phyloP scores from a whole-genome alignment of 306 rosid genomes.

The Carpinus fangiana region DNA sequence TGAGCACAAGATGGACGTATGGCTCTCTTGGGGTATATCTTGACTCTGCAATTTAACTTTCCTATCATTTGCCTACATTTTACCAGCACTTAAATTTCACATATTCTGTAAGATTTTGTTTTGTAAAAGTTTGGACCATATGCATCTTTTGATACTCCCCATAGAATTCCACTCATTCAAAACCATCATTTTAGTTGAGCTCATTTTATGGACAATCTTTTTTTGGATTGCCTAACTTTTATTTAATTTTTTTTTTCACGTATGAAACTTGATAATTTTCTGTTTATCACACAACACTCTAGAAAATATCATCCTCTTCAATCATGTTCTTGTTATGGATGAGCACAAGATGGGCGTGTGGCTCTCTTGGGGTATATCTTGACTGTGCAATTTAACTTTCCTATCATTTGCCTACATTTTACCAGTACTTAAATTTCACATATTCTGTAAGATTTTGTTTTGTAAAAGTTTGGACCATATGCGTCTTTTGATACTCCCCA shows the following conservation, averaged over 20 bases:
- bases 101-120: neutral
- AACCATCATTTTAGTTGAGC: neutral
- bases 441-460: neutral
- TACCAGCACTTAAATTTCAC: too few relatives aligned
- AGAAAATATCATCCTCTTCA: neutral
- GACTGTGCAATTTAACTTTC: neutral
- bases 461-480: neutral
- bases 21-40: neutral
- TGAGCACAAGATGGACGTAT: neutral
- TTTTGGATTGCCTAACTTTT: neutral
- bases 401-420: neutral
- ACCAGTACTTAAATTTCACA: too few relatives aligned
- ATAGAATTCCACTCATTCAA: neutral
- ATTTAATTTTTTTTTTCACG: neutral
- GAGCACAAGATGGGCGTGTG: neutral
- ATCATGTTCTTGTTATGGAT: neutral
- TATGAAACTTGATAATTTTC: neutral
- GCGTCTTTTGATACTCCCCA: neutral
- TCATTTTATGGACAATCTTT: neutral
- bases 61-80: neutral
- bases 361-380: neutral
- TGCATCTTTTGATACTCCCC: neutral
- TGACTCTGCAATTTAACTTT: neutral
- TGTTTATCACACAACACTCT: neutral
- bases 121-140: neutral